Percentiles rank a stretch among this genome's conserved stretches.
These are phyloP conservation scores for Trichoderma sp. DNA, from an alignment of 2,329 filamentous ascomycete species.

Conservation along the genomic window DNA sequence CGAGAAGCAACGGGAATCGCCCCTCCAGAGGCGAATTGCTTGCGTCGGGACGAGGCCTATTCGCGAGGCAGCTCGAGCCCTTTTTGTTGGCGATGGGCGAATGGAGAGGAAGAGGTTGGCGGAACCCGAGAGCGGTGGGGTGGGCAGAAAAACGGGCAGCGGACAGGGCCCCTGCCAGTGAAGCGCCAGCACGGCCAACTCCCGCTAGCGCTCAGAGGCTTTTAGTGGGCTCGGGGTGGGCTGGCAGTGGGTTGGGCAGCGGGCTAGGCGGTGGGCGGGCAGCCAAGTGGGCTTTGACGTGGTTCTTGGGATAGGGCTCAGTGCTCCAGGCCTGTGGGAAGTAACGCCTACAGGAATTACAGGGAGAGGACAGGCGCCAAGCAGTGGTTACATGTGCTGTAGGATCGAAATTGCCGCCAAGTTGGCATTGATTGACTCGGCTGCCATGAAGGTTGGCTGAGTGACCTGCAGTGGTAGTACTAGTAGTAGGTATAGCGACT, in stretches of 20 bases:
- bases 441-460: too few species aligned
- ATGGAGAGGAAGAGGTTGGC: slow-evolving; percentile 20
- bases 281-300: slow-evolving; percentile 5
- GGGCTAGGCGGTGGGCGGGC: slow-evolving; percentile 20
- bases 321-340: not conserved
- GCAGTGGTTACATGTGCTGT: too few species aligned
- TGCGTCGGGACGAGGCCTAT: slow-evolving; percentile 21
- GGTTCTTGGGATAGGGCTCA: not conserved
- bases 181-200: slow-evolving; percentile 22
- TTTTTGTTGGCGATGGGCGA: slow-evolving; percentile 23
- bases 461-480: too few species aligned
- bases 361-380: not conserved
- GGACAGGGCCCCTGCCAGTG: slow-evolving; percentile 1
- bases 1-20: slow-evolving; percentile 14
- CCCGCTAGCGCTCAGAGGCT: slow-evolving; percentile 20
- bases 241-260: slow-evolving; percentile 6
- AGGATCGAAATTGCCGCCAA: not conserved
- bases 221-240: slow-evolving; percentile 12
- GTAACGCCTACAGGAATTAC: not conserved
- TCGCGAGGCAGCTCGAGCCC: slow-evolving; percentile 22
- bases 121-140: slow-evolving; percentile 23
- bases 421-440: not conserved
- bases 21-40: slow-evolving; percentile 22
- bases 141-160: not conserved
- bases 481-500: too few species aligned